Evolutionary conservation across 2,329 filamentous ascomycete genomes (phyloP).

Genomic region (Fusarium falciforme): DNA sequence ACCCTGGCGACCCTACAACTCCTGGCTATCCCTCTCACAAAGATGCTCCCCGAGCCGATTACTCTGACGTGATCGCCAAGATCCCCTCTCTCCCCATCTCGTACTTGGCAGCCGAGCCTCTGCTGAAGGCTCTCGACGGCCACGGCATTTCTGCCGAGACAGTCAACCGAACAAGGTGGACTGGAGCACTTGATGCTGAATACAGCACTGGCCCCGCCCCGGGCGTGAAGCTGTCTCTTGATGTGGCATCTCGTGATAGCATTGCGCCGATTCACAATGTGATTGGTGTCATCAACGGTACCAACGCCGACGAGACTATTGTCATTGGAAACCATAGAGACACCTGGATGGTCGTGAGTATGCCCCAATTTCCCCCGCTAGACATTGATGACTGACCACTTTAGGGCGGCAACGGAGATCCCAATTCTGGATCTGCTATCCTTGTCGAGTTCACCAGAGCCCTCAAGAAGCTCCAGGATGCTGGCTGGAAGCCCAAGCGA

Average conservation of each 20-base stretch:
- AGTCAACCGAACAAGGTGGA: slow-evolving; percentile 71
- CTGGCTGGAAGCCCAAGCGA: slow-evolving; percentile 83
- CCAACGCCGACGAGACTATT: slow-evolving; percentile 79
- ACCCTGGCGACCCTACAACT: slow-evolving; percentile 78
- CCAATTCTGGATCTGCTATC: slow-evolving; percentile 82
- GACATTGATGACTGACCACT: not conserved
- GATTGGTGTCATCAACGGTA: slow-evolving; percentile 84
- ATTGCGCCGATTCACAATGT: slow-evolving; percentile 81
- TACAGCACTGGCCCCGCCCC: slow-evolving; percentile 61
- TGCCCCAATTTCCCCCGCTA: too few relatives aligned
- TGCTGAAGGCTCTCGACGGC: slow-evolving; percentile 82
- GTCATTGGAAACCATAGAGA: slow-evolving; percentile 83
- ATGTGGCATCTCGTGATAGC: slow-evolving; percentile 76
- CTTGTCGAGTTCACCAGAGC: slow-evolving; percentile 80
- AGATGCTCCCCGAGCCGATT: slow-evolving; percentile 73
- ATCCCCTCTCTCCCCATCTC: slow-evolving; percentile 88
- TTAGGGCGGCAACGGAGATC: slow-evolving; percentile 81
- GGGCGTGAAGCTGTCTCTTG: slow-evolving; percentile 70
- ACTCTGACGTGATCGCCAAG: slow-evolving; percentile 71
- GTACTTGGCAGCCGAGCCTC: slow-evolving; percentile 78
- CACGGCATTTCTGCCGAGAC: slow-evolving; percentile 75
- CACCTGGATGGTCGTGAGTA: slow-evolving; percentile 45
- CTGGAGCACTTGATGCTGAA: slow-evolving; percentile 60
- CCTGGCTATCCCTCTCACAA: slow-evolving; percentile 84
- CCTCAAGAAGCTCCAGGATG: slow-evolving; percentile 75